Conservation (phyloP, 164 flowering plant species). For the Dillenia suffruticosa region DNA sequence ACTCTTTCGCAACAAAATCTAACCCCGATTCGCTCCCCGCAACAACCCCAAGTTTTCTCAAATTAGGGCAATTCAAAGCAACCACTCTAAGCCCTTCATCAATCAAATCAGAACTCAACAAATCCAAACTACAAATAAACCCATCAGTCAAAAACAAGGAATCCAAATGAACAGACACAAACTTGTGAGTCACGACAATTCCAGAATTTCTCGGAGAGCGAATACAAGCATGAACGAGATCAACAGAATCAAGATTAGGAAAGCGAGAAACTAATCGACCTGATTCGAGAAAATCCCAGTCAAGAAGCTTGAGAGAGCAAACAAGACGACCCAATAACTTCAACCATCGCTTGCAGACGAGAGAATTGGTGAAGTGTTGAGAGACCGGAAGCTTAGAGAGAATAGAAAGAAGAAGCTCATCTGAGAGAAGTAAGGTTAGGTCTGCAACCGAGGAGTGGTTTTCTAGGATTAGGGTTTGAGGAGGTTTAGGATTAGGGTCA, state of each 20-base stretch:
- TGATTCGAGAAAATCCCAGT: conserved; percentile 30
- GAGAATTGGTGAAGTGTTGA: conserved; percentile 12
- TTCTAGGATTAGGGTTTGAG: conserved; percentile 15
- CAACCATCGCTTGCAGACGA: conserved; percentile 30
- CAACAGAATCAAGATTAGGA: conserved; percentile 27
- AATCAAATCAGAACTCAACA: conserved; percentile 29
- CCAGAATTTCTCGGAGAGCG: conserved; percentile 23
- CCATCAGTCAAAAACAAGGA: conserved; percentile 19
- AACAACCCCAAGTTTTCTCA: conserved; percentile 56
- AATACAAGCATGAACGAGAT: conserved; percentile 34
- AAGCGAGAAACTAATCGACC: conserved; percentile 23
- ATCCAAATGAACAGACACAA: conserved; percentile 37
- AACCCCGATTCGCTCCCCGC: conserved; percentile 62
- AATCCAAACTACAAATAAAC: conserved; percentile 24
- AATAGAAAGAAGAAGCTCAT: conserved; percentile 13
- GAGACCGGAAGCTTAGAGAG: conserved; percentile 21
- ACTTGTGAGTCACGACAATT: conserved; percentile 27
- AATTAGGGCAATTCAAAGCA: conserved; percentile 65
- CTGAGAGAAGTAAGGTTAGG: conserved; percentile 19
- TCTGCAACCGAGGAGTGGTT: conserved; percentile 9
- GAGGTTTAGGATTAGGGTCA: not conserved
- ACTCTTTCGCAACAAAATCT: conserved; percentile 60
- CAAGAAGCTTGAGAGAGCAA: conserved; percentile 11
- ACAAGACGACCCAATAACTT: conserved; percentile 15
- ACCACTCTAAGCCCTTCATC: conserved; percentile 56